Evolutionary conservation across 2,329 filamentous ascomycete genomes (phyloP).

Genomic region (Fusarium longipes): DNA sequence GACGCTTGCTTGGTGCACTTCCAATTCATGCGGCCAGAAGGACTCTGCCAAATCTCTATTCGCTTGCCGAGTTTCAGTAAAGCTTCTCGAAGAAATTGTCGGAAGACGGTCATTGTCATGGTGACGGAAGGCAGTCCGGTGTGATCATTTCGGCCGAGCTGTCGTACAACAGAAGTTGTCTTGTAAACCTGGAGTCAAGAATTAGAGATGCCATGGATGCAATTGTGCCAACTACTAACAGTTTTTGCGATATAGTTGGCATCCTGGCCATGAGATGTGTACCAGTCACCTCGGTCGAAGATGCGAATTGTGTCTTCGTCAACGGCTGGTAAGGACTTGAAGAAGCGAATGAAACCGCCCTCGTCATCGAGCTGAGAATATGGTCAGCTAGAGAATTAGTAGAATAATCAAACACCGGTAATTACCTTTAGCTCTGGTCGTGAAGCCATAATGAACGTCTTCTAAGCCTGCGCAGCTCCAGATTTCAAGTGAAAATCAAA

Average conservation of each 20-base stretch:
- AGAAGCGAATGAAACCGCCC: constrained; percentile 95
- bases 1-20: constrained; percentile 92
- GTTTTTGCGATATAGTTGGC: constrained; percentile 84
- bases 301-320: constrained; percentile 84
- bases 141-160: constrained; percentile 84
- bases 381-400: constrained; percentile 9
- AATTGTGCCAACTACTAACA: constrained; percentile 53
- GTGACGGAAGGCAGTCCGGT: constrained; percentile 93
- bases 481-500: constrained; percentile 10
- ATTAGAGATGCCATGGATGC: constrained; percentile 4
- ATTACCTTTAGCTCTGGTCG: constrained; percentile 76
- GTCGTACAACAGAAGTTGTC: constrained; percentile 93
- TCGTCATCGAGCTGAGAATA: constrained; percentile 86
- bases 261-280: constrained; percentile 91
- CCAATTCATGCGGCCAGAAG: constrained; percentile 86
- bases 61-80: constrained; percentile 92
- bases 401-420: not conserved
- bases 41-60: constrained; percentile 87
- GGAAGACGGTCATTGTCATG: constrained; percentile 93
- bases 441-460: constrained; percentile 69
- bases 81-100: constrained; percentile 93
- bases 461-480: constrained; percentile 16
- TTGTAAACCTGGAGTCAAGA: constrained; percentile 80
- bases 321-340: constrained; percentile 81
- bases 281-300: constrained; percentile 95